A percentile compares a stretch with the other conserved stretches of the same genome.
Evolutionary conservation across 257 asterid genomes (phyloP).

Genomic region (Nicotiana undulata): DNA sequence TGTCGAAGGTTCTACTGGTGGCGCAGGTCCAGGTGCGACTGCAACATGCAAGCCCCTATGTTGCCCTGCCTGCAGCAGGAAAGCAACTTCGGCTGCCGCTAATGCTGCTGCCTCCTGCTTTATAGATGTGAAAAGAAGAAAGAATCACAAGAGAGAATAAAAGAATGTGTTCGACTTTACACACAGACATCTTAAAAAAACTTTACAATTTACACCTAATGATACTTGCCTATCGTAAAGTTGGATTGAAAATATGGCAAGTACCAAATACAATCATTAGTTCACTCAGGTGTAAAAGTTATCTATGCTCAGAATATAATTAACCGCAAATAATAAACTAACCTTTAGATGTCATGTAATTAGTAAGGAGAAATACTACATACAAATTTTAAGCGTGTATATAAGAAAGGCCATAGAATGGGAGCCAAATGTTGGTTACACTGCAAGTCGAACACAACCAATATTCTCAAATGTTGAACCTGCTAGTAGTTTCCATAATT

Average conservation of each 20-base stretch:
- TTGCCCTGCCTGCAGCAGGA: constrained; percentile 37
- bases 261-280: neutral
- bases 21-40: constrained; percentile 22
- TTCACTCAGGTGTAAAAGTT: neutral
- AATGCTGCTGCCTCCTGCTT: constrained; percentile 40
- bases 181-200: neutral
- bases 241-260: neutral
- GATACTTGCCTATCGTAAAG: neutral
- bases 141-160: neutral
- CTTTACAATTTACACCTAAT: neutral
- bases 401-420: neutral
- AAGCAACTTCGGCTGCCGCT: constrained; percentile 45
- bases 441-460: neutral
- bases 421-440: neutral
- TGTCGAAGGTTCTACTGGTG: constrained; percentile 11
- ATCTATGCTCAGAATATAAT: neutral
- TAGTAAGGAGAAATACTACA: too few species aligned
- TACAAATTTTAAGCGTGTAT: neutral
- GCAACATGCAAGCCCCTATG: constrained; percentile 36
- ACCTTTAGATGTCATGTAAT: neutral
- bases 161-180: neutral
- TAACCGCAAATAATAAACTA: neutral
- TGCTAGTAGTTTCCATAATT: neutral
- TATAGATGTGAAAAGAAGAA: neutral
- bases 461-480: neutral